Evolutionary conservation across 345 rosid species (phyloP), one percentile per base, ranked within the genome.

Genomic region (Populus simonii): DNA sequence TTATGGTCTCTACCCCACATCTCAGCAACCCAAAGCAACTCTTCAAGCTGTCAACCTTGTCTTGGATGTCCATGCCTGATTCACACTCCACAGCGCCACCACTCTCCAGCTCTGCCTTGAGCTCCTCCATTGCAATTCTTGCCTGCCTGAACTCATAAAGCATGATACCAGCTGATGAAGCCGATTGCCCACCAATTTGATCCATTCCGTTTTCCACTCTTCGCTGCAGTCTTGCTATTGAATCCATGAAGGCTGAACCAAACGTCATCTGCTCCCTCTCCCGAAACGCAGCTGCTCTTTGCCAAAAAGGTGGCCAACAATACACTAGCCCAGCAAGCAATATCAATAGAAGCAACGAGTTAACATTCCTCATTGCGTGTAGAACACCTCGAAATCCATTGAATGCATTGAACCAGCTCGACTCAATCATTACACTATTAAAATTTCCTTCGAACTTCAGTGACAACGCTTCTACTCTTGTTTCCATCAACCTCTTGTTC

Each of bases 321-420:
- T 85, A 92, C 2, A 94, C 91, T 3, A 94, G 81, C 20, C 97
- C 96, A 27, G 82, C 80, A 70, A 92, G 82, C 49, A 92, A 43
- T 11, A 94, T 82, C 87, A 77, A 87, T 18, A 91, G 82, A 8
- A 94, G 90, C 73, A 92, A 80, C 12, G 96, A 87, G 70, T 88
- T 89, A 35, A 86, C 94, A 70, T 86, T 90, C 84, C 92, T 85
- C 87, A 87, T 91, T 51, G 97, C 96, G 77, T 88, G 86, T 7
- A 94, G 89, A 5, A 89, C 98, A 4, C 98, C 97, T 43, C 96
- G 84, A 31, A 94, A 94, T 4, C 98, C 97, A 72, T 88, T 88
- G 81, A 88, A 94, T 0, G 87, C 97, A 79, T 90, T 92, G 35
- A 86, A 55, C 78, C 80, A 90, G 85, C 39, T 88, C 88, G 38